Evolutionary conservation across 768 basidiomycete species (phyloP), one percentile per base, ranked within the genome.

Genomic region (Psilocybe sp.): DNA sequence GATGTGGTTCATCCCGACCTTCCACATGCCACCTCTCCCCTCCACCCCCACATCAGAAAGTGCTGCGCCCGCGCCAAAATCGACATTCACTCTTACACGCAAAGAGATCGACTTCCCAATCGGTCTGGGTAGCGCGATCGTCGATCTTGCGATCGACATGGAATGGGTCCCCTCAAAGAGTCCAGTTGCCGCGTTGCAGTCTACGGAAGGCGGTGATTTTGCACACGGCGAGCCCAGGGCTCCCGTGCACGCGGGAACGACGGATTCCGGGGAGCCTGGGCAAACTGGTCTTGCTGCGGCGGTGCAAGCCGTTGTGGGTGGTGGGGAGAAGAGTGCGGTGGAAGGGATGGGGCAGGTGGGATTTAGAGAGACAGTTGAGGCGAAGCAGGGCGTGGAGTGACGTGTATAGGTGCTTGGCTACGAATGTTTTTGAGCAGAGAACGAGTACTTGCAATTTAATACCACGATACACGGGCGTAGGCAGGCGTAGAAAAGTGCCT

Each of bases 1-100:
- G 92, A 62, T 84, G 44, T 93, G 92, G 92, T 76, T 93, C 61
- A 81, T 94, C 51, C 92, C 92, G 0, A 74, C 82, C 0, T 93
- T 93, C 69, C 89, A 93, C 61, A 80, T 92, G 72, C 71, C 79
- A 1, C 75, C 79, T 39, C 72, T 77, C 34, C 70, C 74, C 4
- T 61, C 68, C 2, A 37, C 59, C 7, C 53, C 61, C 6, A 19
- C 16, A 7, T 40, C 56, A 34, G 23, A 37, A 18, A 54, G 45
- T 16, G 46, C 51, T 39, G 44, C 46, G 1, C 32, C 35, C 1
- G 50, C 65, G 13, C 52, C 60, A 23, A 58, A 69, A 44, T 63
- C 69, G 1, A 73, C 69, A 16, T 49, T 87, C 19, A 55, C 65
- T 10, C 64, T 92, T 31, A 73, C 75, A 15, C 71, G 75, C 28